Evolutionary conservation across 495 filamentous ascomycete genomes (phyloP).

Genomic region (Talaromyces thailandensis): DNA sequence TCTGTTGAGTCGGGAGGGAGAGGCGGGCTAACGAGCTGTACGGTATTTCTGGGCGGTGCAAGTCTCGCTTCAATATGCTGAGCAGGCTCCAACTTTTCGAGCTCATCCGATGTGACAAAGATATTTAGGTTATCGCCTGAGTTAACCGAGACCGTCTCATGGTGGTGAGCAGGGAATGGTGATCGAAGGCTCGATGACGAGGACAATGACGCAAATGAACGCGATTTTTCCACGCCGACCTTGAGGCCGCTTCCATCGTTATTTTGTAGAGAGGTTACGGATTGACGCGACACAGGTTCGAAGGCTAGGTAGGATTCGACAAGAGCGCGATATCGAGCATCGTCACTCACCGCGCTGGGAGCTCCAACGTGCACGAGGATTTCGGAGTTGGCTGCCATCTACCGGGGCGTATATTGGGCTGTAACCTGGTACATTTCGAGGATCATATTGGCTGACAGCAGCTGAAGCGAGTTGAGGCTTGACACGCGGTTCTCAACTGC

Average conservation of each 20-base stretch:
- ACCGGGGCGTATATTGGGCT: not conserved
- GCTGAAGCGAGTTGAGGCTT: not conserved
- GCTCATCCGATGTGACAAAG: not conserved
- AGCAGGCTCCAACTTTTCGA: not conserved
- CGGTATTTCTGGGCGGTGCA: not conserved
- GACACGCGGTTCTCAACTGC: not conserved
- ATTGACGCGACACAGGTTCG: slow-evolving; percentile 25
- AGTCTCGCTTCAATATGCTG: not conserved
- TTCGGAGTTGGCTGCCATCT: slow-evolving; percentile 27
- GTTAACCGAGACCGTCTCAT: not conserved
- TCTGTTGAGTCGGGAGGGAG: not conserved
- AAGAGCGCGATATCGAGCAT: slow-evolving; percentile 53
- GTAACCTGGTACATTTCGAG: not conserved
- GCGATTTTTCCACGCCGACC: not conserved
- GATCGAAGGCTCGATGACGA: not conserved
- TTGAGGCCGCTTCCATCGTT: slow-evolving; percentile 5
- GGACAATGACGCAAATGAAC: not conserved
- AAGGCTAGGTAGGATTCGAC: slow-evolving; percentile 54
- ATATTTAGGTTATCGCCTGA: slow-evolving; percentile 7
- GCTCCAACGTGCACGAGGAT: slow-evolving; percentile 64
- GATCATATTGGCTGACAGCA: not conserved
- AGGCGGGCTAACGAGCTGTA: not conserved
- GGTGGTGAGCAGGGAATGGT: not conserved
- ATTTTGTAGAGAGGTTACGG: slow-evolving; percentile 4
- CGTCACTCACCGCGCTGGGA: slow-evolving; percentile 50